Conservation (phyloP, 371 early-diverging fungal genomes). For the Mortierella sp. region DNA sequence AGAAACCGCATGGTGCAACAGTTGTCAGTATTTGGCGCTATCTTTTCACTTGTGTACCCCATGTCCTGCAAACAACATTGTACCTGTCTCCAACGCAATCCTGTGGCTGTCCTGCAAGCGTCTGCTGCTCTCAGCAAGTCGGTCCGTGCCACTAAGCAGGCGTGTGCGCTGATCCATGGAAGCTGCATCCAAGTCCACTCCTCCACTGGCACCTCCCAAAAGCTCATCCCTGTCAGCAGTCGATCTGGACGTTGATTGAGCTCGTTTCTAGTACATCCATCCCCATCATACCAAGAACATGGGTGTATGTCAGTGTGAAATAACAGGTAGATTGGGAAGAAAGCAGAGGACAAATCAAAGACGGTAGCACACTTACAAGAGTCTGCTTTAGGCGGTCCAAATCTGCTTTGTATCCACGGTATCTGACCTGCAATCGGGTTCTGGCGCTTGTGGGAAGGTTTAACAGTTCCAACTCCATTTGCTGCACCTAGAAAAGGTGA, state of each 20-base stretch:
- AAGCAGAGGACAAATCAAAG: too few species aligned
- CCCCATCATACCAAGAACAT: too few species aligned
- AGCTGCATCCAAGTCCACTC: conserved; percentile 68
- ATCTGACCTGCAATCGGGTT: conserved; percentile 75
- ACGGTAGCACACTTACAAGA: conserved; percentile 60
- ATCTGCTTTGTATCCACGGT: conserved; percentile 81
- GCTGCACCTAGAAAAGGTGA: conserved; percentile 70
- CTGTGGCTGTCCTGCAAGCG: conserved; percentile 90
- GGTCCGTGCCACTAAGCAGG: conserved; percentile 85
- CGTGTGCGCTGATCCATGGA: conserved; percentile 86
- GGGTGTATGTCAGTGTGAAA: too few species aligned
- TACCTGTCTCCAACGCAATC: conserved; percentile 89
- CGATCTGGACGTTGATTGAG: conserved; percentile 49
- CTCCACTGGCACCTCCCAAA: conserved; percentile 62
- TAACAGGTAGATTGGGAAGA: too few species aligned
- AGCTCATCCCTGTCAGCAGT: conserved; percentile 73
- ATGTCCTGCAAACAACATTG: not conserved
- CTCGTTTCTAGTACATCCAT: conserved; percentile 27
- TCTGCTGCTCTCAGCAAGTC: conserved; percentile 79
- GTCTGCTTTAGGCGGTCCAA: conserved; percentile 81
- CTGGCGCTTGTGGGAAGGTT: conserved; percentile 77
- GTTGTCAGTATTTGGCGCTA: not conserved
- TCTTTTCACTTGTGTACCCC: not conserved
- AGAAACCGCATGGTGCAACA: not conserved
- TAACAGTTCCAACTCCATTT: conserved; percentile 92